Conservation (phyloP, 768 basidiomycete genomes). For the Tylopilus felleus region DNA sequence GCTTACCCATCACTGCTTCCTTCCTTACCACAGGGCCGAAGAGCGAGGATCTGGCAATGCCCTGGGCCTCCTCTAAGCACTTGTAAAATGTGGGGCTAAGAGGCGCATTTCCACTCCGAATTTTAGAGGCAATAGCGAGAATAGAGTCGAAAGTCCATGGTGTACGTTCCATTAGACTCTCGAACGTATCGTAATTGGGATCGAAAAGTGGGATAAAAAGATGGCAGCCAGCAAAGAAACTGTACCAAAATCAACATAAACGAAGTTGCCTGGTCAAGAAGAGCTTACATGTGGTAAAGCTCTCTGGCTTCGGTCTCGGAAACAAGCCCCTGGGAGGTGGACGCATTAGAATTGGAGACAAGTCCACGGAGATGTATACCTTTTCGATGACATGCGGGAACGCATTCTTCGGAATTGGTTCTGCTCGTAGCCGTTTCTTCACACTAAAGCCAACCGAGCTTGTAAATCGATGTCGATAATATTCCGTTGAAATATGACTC, state of each 20-base stretch:
- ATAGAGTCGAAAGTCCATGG: conserved; percentile 97
- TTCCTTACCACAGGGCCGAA: conserved; percentile 93
- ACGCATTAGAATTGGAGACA: background rate
- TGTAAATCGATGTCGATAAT: background rate
- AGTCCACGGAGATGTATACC: conserved; percentile 33
- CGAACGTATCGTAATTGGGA: conserved; percentile 89
- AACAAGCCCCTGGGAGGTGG: conserved; percentile 66
- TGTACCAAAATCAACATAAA: conserved; percentile 31
- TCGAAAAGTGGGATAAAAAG: conserved; percentile 96
- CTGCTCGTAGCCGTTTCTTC: conserved; percentile 81
- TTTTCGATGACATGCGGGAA: conserved; percentile 91
- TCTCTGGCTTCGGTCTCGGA: conserved; percentile 83
- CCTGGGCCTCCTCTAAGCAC: conserved; percentile 92
- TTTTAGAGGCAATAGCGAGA: conserved; percentile 88
- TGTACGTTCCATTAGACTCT: conserved; percentile 85
- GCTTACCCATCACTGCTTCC: conserved; percentile 87
- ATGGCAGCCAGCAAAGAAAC: conserved; percentile 95
- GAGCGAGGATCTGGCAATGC: conserved; percentile 88
- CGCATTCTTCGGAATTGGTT: conserved; percentile 79
- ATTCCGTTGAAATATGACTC: background rate
- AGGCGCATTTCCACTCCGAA: conserved; percentile 85
- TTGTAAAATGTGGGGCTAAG: conserved; percentile 84
- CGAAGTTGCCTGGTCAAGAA: conserved; percentile 8
- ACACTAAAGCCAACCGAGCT: conserved; percentile 32
- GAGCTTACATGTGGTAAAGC: conserved; percentile 80